A percentile compares a stretch with the other conserved stretches of the same genome.
Evolutionary conservation across 2,329 filamentous ascomycete genomes (phyloP).

Genomic region (Fusarium concolor): DNA sequence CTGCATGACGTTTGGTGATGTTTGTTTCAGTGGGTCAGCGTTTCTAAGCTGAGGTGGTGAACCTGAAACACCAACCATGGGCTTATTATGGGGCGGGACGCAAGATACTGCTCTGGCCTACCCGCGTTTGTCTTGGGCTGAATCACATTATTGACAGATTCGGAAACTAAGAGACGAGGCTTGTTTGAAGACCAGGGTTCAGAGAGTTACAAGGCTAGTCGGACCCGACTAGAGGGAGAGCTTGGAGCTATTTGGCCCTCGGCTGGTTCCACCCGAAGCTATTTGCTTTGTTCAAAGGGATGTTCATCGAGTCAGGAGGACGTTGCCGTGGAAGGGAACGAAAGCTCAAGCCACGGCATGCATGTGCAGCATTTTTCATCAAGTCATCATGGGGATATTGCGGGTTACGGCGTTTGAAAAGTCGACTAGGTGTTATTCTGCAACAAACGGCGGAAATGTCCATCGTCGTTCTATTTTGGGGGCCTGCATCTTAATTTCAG

Average conservation of each 20-base stretch:
- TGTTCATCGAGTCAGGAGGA: conserved; percentile 9
- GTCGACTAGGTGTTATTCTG: conserved; percentile 37
- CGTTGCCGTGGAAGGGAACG: conserved; percentile 8
- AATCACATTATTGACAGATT: conserved; percentile 27
- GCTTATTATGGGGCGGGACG: conserved; percentile 41
- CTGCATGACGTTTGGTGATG: conserved; percentile 42
- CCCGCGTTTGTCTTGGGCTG: conserved; percentile 28
- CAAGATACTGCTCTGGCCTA: conserved; percentile 24
- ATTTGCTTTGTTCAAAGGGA: conserved; percentile 17
- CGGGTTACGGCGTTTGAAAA: conserved; percentile 43
- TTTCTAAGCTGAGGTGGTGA: conserved; percentile 37
- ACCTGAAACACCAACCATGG: conserved; percentile 41
- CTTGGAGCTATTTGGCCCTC: conserved; percentile 1
- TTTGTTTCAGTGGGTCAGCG: conserved; percentile 41
- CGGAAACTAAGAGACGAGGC: conserved; percentile 27
- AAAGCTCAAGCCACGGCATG: conserved; percentile 13
- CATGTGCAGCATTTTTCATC: conserved; percentile 38
- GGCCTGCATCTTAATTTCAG: conserved; percentile 37
- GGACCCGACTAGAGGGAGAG: neutral
- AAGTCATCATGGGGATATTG: conserved; percentile 37
- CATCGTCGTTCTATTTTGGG: conserved; percentile 27
- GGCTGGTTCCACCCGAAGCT: conserved; percentile 7
- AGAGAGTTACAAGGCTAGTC: conserved; percentile 18
- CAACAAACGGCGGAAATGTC: conserved; percentile 31
- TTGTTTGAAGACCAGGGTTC: conserved; percentile 35